phyloP scores from a whole-genome alignment of 352 stramenopile species.

The Phytophthora pseudosyringae region DNA sequence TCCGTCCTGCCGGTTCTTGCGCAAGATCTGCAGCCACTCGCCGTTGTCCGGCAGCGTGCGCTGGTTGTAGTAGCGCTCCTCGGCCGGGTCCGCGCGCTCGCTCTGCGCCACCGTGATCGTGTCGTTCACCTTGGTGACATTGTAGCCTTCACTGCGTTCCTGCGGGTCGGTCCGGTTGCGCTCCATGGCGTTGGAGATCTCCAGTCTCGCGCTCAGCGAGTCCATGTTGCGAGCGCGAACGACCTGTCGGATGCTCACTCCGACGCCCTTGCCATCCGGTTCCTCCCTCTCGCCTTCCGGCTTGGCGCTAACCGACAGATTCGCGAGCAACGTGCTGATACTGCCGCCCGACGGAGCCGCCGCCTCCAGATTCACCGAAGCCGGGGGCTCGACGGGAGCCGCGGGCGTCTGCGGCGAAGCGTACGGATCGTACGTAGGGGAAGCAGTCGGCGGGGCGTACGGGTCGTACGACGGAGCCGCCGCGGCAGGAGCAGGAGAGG shows the following conservation, averaged over 20 bases:
- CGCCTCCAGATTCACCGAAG: slow-evolving; percentile 55
- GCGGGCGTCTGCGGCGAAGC: slow-evolving; percentile 35
- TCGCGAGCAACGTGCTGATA: slow-evolving; percentile 70
- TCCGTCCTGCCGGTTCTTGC: slow-evolving; percentile 68
- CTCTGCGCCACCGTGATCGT: slow-evolving; percentile 75
- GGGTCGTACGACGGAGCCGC: slow-evolving; percentile 29
- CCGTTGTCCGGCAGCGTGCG: slow-evolving; percentile 69
- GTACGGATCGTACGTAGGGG: slow-evolving; percentile 40
- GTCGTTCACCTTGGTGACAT: slow-evolving; percentile 77
- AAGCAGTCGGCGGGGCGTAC: slow-evolving; percentile 35
- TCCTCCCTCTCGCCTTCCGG: slow-evolving; percentile 60
- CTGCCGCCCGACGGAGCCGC: slow-evolving; percentile 41
- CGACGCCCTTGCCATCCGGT: slow-evolving; percentile 64
- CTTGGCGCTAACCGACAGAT: slow-evolving; percentile 58
- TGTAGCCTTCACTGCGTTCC: slow-evolving; percentile 72
- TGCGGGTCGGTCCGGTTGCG: slow-evolving; percentile 60
- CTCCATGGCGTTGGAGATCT: slow-evolving; percentile 77
- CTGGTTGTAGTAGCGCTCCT: slow-evolving; percentile 78
- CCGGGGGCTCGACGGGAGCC: slow-evolving; percentile 44
- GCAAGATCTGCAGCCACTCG: slow-evolving; percentile 80
- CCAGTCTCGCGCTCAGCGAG: slow-evolving; percentile 67
- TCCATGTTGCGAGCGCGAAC: slow-evolving; percentile 74
- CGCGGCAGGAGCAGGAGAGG: slow-evolving; percentile 1
- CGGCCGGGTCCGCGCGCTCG: slow-evolving; percentile 53
- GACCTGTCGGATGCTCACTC: slow-evolving; percentile 65